Conservation (phyloP, 2,329 filamentous ascomycete species). For the Phaeosphaeria sp. region DNA sequence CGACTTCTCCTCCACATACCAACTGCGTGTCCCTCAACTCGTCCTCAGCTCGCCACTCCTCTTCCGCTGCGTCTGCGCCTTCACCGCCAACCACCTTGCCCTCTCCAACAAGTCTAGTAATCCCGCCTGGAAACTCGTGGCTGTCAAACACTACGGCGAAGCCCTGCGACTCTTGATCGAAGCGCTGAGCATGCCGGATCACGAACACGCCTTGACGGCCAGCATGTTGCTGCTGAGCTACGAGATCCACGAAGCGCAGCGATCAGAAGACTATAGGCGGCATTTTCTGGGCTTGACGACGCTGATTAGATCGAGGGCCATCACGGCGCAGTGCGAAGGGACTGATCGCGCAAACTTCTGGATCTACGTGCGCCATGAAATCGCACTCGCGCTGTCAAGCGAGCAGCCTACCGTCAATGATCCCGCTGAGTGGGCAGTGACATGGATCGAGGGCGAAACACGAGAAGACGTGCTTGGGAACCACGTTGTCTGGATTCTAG, state of each 20-base stretch:
- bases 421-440: slow-evolving; percentile 42
- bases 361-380: slow-evolving; percentile 44
- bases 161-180: slow-evolving; percentile 39
- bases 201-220: slow-evolving; percentile 40
- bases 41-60: slow-evolving; percentile 39
- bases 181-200: slow-evolving; percentile 30
- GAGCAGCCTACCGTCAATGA: slow-evolving; percentile 37
- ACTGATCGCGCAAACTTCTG: slow-evolving; percentile 45
- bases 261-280: slow-evolving; percentile 36
- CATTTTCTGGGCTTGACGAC: slow-evolving; percentile 41
- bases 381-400: slow-evolving; percentile 38
- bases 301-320: slow-evolving; percentile 37
- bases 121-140: slow-evolving; percentile 39
- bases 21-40: slow-evolving; percentile 36
- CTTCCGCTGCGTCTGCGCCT: slow-evolving; percentile 44
- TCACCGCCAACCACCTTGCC: slow-evolving; percentile 44
- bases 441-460: slow-evolving; percentile 33
- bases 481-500: slow-evolving; percentile 44
- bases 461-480: slow-evolving; percentile 44
- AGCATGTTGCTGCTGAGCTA: slow-evolving; percentile 45
- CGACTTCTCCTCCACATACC: slow-evolving; percentile 29
- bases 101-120: slow-evolving; percentile 29
- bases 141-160: slow-evolving; percentile 39
- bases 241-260: slow-evolving; percentile 36
- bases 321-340: slow-evolving; percentile 36